Evolutionary conservation across 495 filamentous ascomycete species (phyloP).

Genomic region (Terfezia boudieri): DNA sequence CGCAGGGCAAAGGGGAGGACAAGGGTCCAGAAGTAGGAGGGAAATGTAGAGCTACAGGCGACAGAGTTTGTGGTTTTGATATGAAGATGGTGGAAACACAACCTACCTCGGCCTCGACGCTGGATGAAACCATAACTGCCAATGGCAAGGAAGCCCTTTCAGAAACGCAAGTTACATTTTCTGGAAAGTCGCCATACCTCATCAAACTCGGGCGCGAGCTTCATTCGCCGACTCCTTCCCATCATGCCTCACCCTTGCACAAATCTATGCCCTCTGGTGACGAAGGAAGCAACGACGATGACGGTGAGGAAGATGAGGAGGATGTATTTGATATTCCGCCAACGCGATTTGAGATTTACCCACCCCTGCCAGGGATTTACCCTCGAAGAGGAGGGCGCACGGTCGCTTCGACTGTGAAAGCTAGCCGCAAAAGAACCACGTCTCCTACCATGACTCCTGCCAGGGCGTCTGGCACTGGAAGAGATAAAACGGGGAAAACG

Average conservation of each 20-base stretch:
- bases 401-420: background rate
- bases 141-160: too few species aligned
- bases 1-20: slow-evolving; percentile 19
- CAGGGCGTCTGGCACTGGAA: background rate
- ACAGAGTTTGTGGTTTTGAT: background rate
- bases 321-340: slow-evolving; percentile 36
- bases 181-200: slow-evolving; percentile 9
- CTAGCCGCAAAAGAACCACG: background rate
- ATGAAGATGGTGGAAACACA: background rate
- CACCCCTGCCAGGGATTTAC: slow-evolving; percentile 37
- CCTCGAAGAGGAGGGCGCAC: slow-evolving; percentile 7
- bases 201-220: slow-evolving; percentile 10
- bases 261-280: background rate
- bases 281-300: background rate
- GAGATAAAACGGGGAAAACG: background rate
- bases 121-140: background rate
- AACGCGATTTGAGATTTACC: slow-evolving; percentile 65
- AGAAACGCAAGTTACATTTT: background rate
- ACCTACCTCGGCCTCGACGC: background rate
- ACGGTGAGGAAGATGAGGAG: background rate
- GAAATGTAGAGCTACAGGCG: too few species aligned
- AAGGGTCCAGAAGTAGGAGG: background rate
- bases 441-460: background rate
- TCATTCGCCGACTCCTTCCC: slow-evolving; percentile 1
- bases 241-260: background rate